phyloP scores from a whole-genome alignment of 2,329 filamentous ascomycete genomes.

The Monilinia fructigena region DNA sequence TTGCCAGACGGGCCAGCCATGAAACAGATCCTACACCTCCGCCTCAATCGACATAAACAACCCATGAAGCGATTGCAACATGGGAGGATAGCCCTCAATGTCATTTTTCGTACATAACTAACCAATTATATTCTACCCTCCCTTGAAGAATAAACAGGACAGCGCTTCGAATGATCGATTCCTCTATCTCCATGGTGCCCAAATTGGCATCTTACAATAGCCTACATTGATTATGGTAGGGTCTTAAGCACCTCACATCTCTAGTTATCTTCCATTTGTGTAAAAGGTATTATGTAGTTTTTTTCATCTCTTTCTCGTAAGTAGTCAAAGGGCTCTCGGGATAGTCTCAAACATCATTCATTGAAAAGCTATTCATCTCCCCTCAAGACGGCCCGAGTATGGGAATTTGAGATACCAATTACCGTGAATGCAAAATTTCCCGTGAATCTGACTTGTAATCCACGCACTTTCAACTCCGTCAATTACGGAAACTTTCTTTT shows the following conservation, averaged over 20 bases:
- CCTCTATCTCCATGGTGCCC: not conserved
- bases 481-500: slow-evolving; percentile 9
- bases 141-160: not conserved
- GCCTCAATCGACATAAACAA: not conserved
- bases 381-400: not conserved
- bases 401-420: slow-evolving; percentile 9
- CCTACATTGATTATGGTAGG: not conserved
- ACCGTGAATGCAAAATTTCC: not conserved
- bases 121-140: not conserved
- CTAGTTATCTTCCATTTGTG: too few relatives aligned
- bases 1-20: too few relatives aligned
- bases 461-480: not conserved
- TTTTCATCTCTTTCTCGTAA: too few relatives aligned
- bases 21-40: not conserved
- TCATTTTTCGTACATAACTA: not conserved
- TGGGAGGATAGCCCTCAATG: not conserved
- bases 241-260: not conserved
- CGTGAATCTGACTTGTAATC: slow-evolving; percentile 1
- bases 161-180: not conserved
- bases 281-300: too few relatives aligned
- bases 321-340: not conserved
- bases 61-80: not conserved
- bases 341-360: not conserved
- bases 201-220: not conserved
- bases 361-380: too few relatives aligned